Base-by-base conservation (phyloP, 805 yeast genomes). In the Zygoascus tannicola region DNA sequence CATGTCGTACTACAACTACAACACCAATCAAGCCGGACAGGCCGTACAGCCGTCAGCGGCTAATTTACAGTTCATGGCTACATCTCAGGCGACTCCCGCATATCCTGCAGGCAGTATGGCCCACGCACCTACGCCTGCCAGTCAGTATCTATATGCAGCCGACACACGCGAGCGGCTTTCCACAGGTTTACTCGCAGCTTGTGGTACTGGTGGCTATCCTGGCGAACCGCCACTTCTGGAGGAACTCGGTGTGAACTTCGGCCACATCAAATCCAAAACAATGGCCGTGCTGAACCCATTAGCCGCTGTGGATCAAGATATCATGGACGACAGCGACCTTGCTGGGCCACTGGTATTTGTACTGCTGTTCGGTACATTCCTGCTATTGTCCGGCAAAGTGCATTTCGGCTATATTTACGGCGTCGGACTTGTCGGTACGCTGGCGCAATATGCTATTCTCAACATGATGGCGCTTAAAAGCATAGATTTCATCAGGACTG, bases 341-440 rank as follows among this genome's bases (percentile, higher is more conserved):
- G 97, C 97, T 0, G 98, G 98, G 1, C 98, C 98, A 1, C 71
- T 92, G 26, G 66, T 92, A 34, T 92, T 90, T 62, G 90, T 90
- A 56, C 67, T 92, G 42, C 63, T 86, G 45, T 90, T 90, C 59
- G 98, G 96, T 18, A 74, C 87, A 0, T 77, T 82, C 48, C 67
- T 92, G 43, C 67, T 90, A 41, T 69, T 88, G 28, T 60, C 95
- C 1, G 97, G 98, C 4, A 92, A 90, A 62, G 84, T 90, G 14
- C 97, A 92, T 62, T 92, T 92, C 60, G 97, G 97, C 2, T 92
- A 92, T 62, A 84, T 92, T 40, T 92, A 92, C 58, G 97, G 98
- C 33, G 94, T 92, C 35, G 97, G 96, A 0, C 65, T 92, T 35
- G 79, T 90, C 54, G 98, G 98, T 15, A 82, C 94, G 1, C 59